Percentiles rank a stretch among this genome's conserved stretches.
Evolutionary conservation across 75 land plant species (phyloP).

Genomic region (Picea sitchensis): DNA sequence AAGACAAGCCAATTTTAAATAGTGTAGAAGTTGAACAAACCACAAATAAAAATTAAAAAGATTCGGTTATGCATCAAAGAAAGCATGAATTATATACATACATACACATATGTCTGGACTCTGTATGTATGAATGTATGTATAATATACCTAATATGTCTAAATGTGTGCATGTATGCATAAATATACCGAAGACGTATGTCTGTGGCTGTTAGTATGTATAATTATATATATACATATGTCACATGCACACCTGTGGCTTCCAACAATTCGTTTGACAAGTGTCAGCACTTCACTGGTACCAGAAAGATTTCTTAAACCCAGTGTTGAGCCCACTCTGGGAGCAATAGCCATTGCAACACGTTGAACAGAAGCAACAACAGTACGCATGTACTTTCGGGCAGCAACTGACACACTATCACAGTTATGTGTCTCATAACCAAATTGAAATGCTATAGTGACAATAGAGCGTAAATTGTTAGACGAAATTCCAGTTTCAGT

Average conservation of each 20-base stretch:
- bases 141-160: too few species aligned
- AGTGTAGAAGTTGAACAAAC: neutral
- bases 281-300: slow-evolving; percentile 28
- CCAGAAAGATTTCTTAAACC: slow-evolving; percentile 18
- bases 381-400: slow-evolving; percentile 52
- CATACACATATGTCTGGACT: too few species aligned
- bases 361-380: slow-evolving; percentile 50
- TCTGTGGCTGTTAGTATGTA: too few species aligned
- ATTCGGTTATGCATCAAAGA: neutral
- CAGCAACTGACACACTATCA: slow-evolving; percentile 36
- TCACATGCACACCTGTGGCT: slow-evolving; percentile 32
- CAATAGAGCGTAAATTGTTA: slow-evolving; percentile 33
- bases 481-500: neutral
- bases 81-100: neutral
- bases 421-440: slow-evolving; percentile 37
- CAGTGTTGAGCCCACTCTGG: slow-evolving; percentile 22
- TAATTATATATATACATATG: too few species aligned
- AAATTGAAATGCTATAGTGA: slow-evolving; percentile 52
- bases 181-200: too few species aligned
- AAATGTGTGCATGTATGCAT: too few species aligned
- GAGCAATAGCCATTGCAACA: slow-evolving; percentile 53
- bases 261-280: slow-evolving; percentile 29
- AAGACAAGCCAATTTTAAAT: neutral
- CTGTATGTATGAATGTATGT: too few species aligned
- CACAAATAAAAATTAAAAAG: neutral